Evolutionary conservation across 305 asterid species (phyloP).

Genomic region (Solanum hybrid): DNA sequence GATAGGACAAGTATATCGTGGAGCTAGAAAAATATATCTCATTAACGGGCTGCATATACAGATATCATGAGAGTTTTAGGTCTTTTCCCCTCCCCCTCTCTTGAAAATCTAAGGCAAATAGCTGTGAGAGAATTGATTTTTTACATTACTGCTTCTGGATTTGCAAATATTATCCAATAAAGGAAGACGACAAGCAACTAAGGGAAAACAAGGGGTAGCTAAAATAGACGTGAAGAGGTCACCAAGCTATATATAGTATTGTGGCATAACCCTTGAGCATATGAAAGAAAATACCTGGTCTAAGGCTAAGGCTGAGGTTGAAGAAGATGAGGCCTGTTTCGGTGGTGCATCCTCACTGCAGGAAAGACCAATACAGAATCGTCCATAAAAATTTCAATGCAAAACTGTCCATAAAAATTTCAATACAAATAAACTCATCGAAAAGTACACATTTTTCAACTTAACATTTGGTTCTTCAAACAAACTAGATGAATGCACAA

Average conservation of each 20-base stretch:
- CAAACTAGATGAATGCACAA: neutral
- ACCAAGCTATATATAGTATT: neutral
- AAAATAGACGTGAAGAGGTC: neutral
- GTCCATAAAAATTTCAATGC: neutral
- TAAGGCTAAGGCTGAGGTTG: neutral
- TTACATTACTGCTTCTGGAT: neutral
- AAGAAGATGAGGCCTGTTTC: neutral
- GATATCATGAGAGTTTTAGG: neutral
- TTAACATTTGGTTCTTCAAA: neutral
- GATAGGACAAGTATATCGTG: neutral
- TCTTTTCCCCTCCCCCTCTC: neutral
- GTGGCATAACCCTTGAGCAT: neutral
- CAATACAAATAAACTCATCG: neutral
- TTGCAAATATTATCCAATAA: neutral
- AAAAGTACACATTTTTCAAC: neutral
- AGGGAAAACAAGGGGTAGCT: neutral
- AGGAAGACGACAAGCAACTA: neutral
- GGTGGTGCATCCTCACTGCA: constrained; percentile 8
- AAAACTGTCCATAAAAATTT: neutral
- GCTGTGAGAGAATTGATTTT: neutral
- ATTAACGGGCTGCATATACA: neutral
- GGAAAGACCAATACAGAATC: neutral
- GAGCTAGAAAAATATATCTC: neutral
- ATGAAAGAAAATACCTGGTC: constrained; percentile 8
- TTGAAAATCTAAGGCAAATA: neutral